Conservation (phyloP, 768 basidiomycete species). For the Rhodotorula toruloides region DNA sequence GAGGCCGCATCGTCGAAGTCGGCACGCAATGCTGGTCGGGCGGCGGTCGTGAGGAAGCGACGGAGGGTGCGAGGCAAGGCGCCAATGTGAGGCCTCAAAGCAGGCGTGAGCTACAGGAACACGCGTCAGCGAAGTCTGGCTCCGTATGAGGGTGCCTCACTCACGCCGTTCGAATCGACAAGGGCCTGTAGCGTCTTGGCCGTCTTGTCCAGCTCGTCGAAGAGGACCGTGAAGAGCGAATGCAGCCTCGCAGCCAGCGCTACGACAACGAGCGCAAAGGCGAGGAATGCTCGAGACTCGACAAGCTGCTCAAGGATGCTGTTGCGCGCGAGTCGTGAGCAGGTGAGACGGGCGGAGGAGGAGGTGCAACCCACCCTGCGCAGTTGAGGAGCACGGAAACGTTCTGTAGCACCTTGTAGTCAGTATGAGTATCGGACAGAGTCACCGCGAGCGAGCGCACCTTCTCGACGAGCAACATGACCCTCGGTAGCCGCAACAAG, state of each 20-base stretch:
- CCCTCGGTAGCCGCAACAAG: slow-evolving; percentile 14
- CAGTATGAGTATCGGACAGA: neutral
- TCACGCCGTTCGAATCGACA: slow-evolving; percentile 17
- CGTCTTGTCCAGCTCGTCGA: slow-evolving; percentile 10
- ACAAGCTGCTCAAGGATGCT: slow-evolving; percentile 38
- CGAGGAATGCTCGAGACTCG: slow-evolving; percentile 33
- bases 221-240: slow-evolving; percentile 14
- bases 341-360: neutral
- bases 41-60: slow-evolving; percentile 2
- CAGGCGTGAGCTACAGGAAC: neutral
- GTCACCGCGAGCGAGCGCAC: neutral
- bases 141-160: too few species aligned
- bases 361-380: slow-evolving; percentile 7
- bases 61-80: neutral
- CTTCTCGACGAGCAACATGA: slow-evolving; percentile 24
- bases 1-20: neutral
- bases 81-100: neutral
- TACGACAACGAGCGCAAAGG: slow-evolving; percentile 31
- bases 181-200: slow-evolving; percentile 5
- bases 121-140: neutral
- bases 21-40: neutral
- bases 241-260: slow-evolving; percentile 29
- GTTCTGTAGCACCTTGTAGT: neutral
- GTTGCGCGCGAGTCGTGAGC: neutral
- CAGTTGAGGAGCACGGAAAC: slow-evolving; percentile 16